Base-by-base conservation (phyloP, 495 filamentous ascomycete species). In the Aspergillus sparsus region DNA sequence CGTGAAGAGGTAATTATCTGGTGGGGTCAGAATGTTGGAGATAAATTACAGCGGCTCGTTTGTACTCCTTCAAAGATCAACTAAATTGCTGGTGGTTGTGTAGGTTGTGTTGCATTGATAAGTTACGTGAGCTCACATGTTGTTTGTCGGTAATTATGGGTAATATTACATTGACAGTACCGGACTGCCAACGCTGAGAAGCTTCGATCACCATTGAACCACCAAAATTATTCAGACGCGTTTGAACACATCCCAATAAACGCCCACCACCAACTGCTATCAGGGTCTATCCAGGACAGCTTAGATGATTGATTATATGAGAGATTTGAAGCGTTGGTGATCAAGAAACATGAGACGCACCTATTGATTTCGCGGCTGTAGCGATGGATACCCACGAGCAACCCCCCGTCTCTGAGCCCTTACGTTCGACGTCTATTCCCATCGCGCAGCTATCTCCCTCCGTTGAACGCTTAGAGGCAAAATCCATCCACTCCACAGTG, bases 391-490 rank as follows among this genome's bases (percentile, higher is more conserved):
- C 63, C 55, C 67, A 57, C 64, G 62, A 70, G 32, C 62, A 63
- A 35, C 63, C 68, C 55, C 51, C 64, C 53, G 65, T 57, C 39
- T 62, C 68, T 34, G 65, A 66, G 52, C 65, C 53, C 53, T 57
- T 66, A 62, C 65, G 52, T 39, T 66, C 66, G 62, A 67, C 56
- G 16, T 76, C 72, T 32, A 78, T 86, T 49, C 78, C 89, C 21
- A 92, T 96, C 66, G 83, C 90, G 34, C 76, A 87, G 64, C 80
- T 94, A 52, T 72, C 75, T 9, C 90, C 91, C n/a, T 65, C 69
- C 31, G 68, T 79, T 52, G 64, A 76, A 39, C 37, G 68, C 27
- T 44, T 62, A 6, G 63, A 70, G 9, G 54, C 62, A 7, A 71
- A 68, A 49, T 75, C 73, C n/a, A 76, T 92, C 32, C 72, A 76